Base-by-base conservation (phyloP, 768 basidiomycete genomes). In the Lentinula lateritia region DNA sequence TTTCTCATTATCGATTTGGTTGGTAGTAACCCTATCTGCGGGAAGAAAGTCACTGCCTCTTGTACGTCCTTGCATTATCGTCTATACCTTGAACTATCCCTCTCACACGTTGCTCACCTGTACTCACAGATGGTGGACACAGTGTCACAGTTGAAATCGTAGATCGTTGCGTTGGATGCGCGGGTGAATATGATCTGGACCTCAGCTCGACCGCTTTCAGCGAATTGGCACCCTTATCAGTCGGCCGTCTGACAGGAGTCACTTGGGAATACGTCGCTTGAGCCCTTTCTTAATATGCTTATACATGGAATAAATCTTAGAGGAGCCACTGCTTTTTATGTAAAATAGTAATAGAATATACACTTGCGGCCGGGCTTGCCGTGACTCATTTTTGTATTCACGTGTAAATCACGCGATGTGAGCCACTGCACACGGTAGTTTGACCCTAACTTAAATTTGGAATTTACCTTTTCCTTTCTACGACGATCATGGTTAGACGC, bases 21-120 rank as follows among this genome's bases (percentile, higher is more conserved):
- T 32, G 8, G 28, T 18, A 53, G 52, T 38, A 83, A 86, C 74
- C 83, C 84, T 6, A 71, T 86, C 50, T 86, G 85, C 65, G 66
- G 67, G 63, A 70, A 67, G 62, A 15, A 66, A 39, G 69, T 81
- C 61, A 66, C 28, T 0, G 74, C 74, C 6, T 63, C 32, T 10
- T 83, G 82, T 80, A 66, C 13, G 55, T 57, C 12, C 39, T 28
- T 15, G 6, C 32, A n/a, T 42, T 36, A 15, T 16, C 20, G 9
- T 41, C 5, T 20, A 12, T n/a, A 8, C 2, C 18, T 13, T 38
- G 41, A 16, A 16, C 3, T 28, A n/a, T 3, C n/a, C 20, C 52
- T 53, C 16, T 15, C 4, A 34, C 18, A 3, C 53, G 5, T 39
- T 10, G 9, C 42, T 57, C 8, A 28, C 18, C 35, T 16, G 35